Percentiles rank a stretch among this genome's conserved stretches.
phyloP scores from a whole-genome alignment of 2,329 filamentous ascomycete species.

The Plenodomus tracheiphilus region DNA sequence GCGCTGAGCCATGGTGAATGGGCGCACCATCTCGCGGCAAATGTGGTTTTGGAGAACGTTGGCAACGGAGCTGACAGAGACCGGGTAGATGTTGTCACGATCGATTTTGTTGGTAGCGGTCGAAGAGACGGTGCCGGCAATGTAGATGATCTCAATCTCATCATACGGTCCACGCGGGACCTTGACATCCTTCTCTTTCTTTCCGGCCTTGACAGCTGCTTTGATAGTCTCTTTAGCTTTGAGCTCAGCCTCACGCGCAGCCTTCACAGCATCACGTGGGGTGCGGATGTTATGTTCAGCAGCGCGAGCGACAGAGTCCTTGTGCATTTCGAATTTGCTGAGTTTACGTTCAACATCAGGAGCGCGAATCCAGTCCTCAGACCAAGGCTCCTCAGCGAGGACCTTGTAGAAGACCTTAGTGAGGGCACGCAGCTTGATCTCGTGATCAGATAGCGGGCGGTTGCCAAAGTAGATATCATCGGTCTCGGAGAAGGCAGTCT shows the following conservation, averaged over 20 bases:
- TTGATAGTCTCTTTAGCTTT: slow-evolving; percentile 21
- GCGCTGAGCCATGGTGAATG: slow-evolving; percentile 39
- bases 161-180: slow-evolving; percentile 38
- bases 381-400: slow-evolving; percentile 44
- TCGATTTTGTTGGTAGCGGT: slow-evolving; percentile 41
- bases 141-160: slow-evolving; percentile 45
- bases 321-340: slow-evolving; percentile 44
- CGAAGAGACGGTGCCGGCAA: slow-evolving; percentile 43
- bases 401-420: slow-evolving; percentile 45
- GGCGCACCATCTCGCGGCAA: slow-evolving; percentile 40
- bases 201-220: slow-evolving; percentile 14
- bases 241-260: slow-evolving; percentile 31
- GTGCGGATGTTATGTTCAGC: slow-evolving; percentile 30
- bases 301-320: slow-evolving; percentile 38
- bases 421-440: slow-evolving; percentile 42
- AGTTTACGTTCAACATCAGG: slow-evolving; percentile 45
- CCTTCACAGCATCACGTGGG: slow-evolving; percentile 37
- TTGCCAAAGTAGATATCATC: slow-evolving; percentile 35
- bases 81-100: slow-evolving; percentile 39
- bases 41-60: slow-evolving; percentile 39
- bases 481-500: slow-evolving; percentile 33
- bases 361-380: slow-evolving; percentile 43
- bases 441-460: slow-evolving; percentile 32
- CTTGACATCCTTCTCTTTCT: slow-evolving; percentile 23
- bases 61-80: slow-evolving; percentile 40